Conservation (phyloP, 805 yeast genomes). For the Starmerella powellii region DNA sequence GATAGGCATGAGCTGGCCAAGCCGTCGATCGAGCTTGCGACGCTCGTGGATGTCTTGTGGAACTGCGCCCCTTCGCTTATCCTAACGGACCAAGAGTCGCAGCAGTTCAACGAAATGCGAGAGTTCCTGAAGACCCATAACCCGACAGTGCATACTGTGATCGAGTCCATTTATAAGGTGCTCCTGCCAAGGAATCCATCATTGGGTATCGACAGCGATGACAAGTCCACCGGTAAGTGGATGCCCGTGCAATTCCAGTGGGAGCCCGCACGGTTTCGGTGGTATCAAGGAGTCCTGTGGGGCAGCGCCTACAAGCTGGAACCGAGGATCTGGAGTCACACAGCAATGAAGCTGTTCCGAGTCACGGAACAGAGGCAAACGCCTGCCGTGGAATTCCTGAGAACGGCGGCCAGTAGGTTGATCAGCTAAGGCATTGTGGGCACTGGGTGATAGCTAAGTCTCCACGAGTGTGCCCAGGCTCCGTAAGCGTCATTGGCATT, state of each 20-base stretch:
- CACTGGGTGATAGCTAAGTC: too few relatives aligned
- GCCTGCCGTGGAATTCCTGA: slow-evolving; percentile 2
- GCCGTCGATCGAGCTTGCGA: slow-evolving; percentile 10
- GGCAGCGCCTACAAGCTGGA: slow-evolving; percentile 36
- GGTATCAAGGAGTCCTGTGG: slow-evolving; percentile 64
- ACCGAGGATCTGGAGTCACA: slow-evolving; percentile 38
- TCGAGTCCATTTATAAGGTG: not conserved
- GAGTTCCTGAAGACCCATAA: slow-evolving; percentile 1
- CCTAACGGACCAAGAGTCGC: slow-evolving; percentile 3
- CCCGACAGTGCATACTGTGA: slow-evolving; percentile 1
- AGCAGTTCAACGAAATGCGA: not conserved
- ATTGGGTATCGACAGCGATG: not conserved
- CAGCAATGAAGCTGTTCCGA: slow-evolving; percentile 40
- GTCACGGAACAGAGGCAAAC: slow-evolving; percentile 26
- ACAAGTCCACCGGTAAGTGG: slow-evolving; percentile 24
- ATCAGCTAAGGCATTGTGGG: slow-evolving; percentile 15
- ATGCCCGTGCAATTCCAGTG: slow-evolving; percentile 46
- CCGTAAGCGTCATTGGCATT: too few relatives aligned
- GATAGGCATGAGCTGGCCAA: slow-evolving; percentile 7
- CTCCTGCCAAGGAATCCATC: not conserved
- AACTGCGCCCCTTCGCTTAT: slow-evolving; percentile 17
- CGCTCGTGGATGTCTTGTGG: slow-evolving; percentile 19
- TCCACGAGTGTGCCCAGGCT: too few relatives aligned
- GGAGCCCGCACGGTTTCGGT: slow-evolving; percentile 54
- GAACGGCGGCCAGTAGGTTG: slow-evolving; percentile 35